Evolutionary conservation across 2,329 filamentous ascomycete species (phyloP).

Genomic region (Fusarium vanettenii): DNA sequence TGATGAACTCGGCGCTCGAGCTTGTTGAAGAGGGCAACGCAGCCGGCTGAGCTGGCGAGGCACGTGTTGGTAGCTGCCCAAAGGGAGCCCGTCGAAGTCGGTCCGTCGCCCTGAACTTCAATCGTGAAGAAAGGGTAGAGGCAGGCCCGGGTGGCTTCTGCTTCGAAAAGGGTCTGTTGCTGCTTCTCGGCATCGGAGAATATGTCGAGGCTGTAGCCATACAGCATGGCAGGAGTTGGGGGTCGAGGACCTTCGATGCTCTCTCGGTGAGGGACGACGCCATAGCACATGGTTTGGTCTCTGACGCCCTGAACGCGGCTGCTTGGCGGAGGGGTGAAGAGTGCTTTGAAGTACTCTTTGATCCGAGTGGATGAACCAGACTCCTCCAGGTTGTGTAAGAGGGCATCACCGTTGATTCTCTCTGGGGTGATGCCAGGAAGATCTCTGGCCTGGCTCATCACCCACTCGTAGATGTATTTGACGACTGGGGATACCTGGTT

Average conservation of each 20-base stretch:
- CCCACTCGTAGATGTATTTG: background rate
- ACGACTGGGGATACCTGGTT: background rate
- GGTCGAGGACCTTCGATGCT: background rate
- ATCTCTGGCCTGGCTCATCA: background rate
- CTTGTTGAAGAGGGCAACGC: background rate
- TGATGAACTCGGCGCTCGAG: background rate
- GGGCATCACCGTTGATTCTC: background rate
- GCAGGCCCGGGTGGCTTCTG: background rate
- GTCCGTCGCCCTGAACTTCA: background rate
- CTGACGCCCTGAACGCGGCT: background rate
- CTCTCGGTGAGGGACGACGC: background rate
- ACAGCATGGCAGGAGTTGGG: background rate
- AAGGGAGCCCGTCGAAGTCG: background rate
- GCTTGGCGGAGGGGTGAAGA: background rate
- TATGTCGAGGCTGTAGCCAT: background rate
- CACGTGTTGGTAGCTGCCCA: background rate
- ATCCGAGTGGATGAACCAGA: background rate
- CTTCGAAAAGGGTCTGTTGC: background rate
- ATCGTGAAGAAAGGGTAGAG: background rate
- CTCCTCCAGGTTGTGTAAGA: background rate
- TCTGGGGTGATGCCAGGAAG: background rate
- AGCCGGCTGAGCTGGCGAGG: background rate
- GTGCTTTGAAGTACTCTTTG: background rate
- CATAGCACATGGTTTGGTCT: background rate
- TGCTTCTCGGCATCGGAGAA: background rate